Evolutionary conservation across 257 asterid species (phyloP).

Genomic region (Rehmannia glutinosa): DNA sequence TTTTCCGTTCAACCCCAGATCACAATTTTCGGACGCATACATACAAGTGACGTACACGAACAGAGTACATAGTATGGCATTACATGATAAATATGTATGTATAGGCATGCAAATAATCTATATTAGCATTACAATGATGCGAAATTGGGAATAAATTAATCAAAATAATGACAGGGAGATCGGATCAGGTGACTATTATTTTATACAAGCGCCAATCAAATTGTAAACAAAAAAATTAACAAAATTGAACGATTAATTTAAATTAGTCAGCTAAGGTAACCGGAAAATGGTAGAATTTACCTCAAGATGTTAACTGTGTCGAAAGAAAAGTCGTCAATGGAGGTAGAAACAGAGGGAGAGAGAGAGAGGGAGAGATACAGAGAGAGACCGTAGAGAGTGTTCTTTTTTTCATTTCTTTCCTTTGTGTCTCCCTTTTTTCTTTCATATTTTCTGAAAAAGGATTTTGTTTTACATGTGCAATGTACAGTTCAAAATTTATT

Average conservation of each 20-base stretch:
- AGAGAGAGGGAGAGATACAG: slow-evolving; percentile 16
- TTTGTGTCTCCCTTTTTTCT: not conserved
- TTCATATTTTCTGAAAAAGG: too few species aligned
- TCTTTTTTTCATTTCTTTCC: slow-evolving; percentile 7
- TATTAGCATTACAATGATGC: slow-evolving; percentile 12
- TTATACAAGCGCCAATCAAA: not conserved
- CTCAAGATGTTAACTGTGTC: slow-evolving; percentile 25
- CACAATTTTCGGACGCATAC: slow-evolving; percentile 18
- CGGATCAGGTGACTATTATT: slow-evolving; percentile 37
- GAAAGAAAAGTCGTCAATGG: slow-evolving; percentile 33
- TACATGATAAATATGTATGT: not conserved
- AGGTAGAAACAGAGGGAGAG: slow-evolving; percentile 21
- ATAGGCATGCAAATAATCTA: slow-evolving; percentile 5
- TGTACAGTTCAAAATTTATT: too few species aligned
- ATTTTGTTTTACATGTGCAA: too few species aligned
- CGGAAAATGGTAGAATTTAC: slow-evolving; percentile 17
- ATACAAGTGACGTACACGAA: slow-evolving; percentile 6
- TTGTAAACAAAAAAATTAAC: not conserved
- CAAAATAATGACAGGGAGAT: slow-evolving; percentile 28
- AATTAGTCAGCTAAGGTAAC: not conserved
- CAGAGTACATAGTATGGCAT: not conserved
- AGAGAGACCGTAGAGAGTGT: slow-evolving; percentile 14
- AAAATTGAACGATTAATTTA: not conserved
- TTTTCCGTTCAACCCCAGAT: slow-evolving; percentile 25
- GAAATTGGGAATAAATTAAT: slow-evolving; percentile 19